phyloP scores from a whole-genome alignment of 2,329 filamentous ascomycete species.

The Botryotinia convoluta region DNA sequence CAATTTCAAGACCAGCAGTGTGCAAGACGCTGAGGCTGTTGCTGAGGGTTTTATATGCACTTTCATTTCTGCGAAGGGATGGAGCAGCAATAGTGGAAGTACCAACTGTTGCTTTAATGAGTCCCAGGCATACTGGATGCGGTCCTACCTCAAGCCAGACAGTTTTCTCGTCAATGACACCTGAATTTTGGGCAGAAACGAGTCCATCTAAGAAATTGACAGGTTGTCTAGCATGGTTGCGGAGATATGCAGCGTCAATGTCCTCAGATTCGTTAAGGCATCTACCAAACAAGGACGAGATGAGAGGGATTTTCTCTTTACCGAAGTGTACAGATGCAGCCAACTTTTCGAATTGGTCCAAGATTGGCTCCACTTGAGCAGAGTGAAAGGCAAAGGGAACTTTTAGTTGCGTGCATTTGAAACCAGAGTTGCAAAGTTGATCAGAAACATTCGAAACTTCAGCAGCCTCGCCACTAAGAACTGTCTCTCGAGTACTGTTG shows the following conservation, averaged over 20 bases:
- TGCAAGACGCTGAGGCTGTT: constrained; percentile 58
- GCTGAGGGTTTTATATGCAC: constrained; percentile 62
- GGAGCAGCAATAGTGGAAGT: constrained; percentile 51
- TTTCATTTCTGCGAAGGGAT: constrained; percentile 60
- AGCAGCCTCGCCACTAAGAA: constrained; percentile 43
- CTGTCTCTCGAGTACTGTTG: constrained; percentile 19
- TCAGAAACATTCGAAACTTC: constrained; percentile 40
- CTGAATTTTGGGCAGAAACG: constrained; percentile 55
- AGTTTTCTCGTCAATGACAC: constrained; percentile 62
- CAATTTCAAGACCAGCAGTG: constrained; percentile 58
- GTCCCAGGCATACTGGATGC: constrained; percentile 65
- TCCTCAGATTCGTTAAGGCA: constrained; percentile 55
- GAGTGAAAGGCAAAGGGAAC: constrained; percentile 67
- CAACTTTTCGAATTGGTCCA: constrained; percentile 55
- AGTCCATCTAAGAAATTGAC: constrained; percentile 63
- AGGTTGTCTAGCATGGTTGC: constrained; percentile 61
- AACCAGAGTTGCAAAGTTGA: constrained; percentile 45
- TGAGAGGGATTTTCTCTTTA: constrained; percentile 55
- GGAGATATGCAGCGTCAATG: constrained; percentile 60
- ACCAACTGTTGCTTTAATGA: constrained; percentile 63
- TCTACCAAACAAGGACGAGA: constrained; percentile 64
- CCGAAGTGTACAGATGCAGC: constrained; percentile 53
- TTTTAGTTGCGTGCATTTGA: constrained; percentile 54
- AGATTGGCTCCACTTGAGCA: constrained; percentile 59
- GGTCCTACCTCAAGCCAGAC: constrained; percentile 74